Evolutionary conservation across 1,284 basidiomycete species (phyloP).

Genomic region (Trametes sp.): DNA sequence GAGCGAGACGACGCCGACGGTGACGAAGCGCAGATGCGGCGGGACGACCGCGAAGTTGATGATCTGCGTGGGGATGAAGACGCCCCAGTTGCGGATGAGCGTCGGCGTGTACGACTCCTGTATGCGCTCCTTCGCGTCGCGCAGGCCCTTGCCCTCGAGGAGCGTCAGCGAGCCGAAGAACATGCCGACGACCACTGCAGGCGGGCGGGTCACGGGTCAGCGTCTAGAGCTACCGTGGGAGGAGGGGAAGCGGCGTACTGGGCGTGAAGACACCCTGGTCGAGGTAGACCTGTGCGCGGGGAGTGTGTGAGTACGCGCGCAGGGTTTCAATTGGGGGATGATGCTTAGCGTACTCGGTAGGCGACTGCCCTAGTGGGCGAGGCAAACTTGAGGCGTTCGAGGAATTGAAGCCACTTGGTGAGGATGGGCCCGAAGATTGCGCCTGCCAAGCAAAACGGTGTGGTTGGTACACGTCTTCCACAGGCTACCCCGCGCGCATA

Average conservation of each 20-base stretch:
- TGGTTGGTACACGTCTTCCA: neutral
- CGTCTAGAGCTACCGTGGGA: neutral
- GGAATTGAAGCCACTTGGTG: constrained; percentile 74
- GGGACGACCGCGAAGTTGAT: constrained; percentile 86
- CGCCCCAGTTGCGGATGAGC: constrained; percentile 77
- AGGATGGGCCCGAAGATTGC: constrained; percentile 74
- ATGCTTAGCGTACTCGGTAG: constrained; percentile 58
- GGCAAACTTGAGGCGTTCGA: constrained; percentile 69
- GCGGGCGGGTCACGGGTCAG: neutral
- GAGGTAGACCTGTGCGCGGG: constrained; percentile 68
- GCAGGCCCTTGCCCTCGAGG: constrained; percentile 69
- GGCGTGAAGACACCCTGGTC: constrained; percentile 80
- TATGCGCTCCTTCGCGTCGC: constrained; percentile 64
- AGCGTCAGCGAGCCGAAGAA: constrained; percentile 82
- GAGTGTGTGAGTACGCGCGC: constrained; percentile 1
- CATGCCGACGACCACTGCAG: constrained; percentile 66
- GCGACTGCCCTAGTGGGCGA: constrained; percentile 62
- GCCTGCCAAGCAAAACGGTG: constrained; percentile 46
- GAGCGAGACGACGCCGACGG: constrained; percentile 81
- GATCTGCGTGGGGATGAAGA: constrained; percentile 83
- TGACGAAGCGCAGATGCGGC: constrained; percentile 79
- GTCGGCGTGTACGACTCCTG: constrained; percentile 70
- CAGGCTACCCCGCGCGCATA: neutral
- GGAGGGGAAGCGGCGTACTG: constrained; percentile 44
- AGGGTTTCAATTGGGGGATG: neutral